phyloP scores from a whole-genome alignment of 225 moss, liverwort and hornwort genomes.

The Pseudisothecium myosuroides region DNA sequence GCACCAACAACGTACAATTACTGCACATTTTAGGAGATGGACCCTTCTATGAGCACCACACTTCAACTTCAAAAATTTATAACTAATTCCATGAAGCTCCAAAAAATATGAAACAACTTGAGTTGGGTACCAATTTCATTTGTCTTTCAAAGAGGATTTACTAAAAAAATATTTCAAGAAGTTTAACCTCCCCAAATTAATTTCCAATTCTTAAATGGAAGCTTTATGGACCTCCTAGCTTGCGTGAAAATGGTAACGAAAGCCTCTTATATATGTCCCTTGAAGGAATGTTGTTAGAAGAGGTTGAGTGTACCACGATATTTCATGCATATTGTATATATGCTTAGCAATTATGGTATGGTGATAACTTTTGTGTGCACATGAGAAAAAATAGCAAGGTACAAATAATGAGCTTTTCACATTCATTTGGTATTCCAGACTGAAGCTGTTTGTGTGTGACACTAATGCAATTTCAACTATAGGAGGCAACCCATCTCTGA shows the following conservation, averaged over 20 bases:
- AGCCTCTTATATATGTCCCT: not conserved
- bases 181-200: too few relatives aligned
- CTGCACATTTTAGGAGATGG: accelerated
- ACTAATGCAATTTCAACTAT: not conserved
- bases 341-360: not conserved
- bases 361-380: not conserved
- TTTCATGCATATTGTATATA: not conserved
- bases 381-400: not conserved
- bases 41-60: accelerated
- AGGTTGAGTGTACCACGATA: not conserved
- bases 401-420: not conserved
- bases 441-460: not conserved
- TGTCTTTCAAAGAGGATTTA: not conserved
- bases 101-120: not conserved
- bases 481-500: too few relatives aligned
- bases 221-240: not conserved
- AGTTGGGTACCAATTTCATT: too few relatives aligned
- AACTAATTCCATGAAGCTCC: not conserved
- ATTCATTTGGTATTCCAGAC: not conserved
- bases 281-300: not conserved
- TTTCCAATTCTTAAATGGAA: not conserved
- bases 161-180: not conserved
- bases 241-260: not conserved
- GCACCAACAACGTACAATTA: not conserved
- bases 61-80: not conserved